phyloP scores from a whole-genome alignment of 2,329 filamentous ascomycete species.

The Cercospora berteroae region DNA sequence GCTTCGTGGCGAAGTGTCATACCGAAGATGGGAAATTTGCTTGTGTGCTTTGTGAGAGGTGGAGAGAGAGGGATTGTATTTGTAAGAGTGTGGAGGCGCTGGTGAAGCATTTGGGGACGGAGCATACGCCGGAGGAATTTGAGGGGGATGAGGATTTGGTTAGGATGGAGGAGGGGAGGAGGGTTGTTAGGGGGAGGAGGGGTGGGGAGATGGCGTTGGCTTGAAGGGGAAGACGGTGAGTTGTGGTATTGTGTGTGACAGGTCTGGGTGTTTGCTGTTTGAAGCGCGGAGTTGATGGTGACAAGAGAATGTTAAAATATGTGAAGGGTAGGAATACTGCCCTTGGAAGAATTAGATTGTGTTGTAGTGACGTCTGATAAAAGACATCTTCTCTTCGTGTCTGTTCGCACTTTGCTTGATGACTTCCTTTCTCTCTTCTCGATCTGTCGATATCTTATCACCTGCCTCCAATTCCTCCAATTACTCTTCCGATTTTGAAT shows the following conservation, averaged over 20 bases:
- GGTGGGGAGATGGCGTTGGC: constrained; percentile 24
- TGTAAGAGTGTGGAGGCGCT: constrained; percentile 27
- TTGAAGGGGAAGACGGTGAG: constrained; percentile 2
- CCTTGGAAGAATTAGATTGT: background rate
- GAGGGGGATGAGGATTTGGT: constrained; percentile 28
- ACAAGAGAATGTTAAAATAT: background rate
- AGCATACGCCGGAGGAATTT: constrained; percentile 28
- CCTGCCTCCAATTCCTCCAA: too few species aligned
- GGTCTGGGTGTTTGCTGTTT: background rate
- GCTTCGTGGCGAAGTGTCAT: constrained; percentile 29
- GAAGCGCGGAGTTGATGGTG: background rate
- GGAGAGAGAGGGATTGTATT: constrained; percentile 25
- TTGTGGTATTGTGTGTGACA: background rate
- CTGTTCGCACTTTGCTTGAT: background rate
- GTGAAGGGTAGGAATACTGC: background rate
- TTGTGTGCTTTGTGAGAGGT: constrained; percentile 27
- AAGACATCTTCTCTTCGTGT: background rate
- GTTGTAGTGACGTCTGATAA: background rate
- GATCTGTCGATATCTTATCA: too few species aligned
- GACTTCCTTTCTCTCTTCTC: background rate
- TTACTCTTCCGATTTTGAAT: too few species aligned
- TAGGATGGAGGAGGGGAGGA: constrained; percentile 23
- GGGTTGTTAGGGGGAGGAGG: constrained; percentile 10
- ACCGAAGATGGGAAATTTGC: constrained; percentile 24
- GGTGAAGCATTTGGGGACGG: constrained; percentile 28